Percentiles rank a stretch among this genome's conserved stretches.
These are phyloP conservation scores for Oxytropis ochrocephala DNA, from an alignment of 306 rosid genomes.

Conservation along the genomic window DNA sequence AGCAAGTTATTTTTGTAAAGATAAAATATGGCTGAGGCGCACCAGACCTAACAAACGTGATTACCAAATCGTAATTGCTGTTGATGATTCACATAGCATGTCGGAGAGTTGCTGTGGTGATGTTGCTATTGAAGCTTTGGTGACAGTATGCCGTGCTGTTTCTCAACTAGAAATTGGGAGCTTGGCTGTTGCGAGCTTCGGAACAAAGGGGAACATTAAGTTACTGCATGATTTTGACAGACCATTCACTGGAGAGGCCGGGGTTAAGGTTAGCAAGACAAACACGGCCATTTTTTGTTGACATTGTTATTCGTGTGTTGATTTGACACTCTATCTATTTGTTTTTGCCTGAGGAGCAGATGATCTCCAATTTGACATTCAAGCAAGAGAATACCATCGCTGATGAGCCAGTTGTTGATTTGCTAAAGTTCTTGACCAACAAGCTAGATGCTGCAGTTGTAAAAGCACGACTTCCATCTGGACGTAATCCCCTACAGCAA, in stretches of 20 bases:
- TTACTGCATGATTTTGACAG: conserved; percentile 79
- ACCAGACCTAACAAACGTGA: conserved; percentile 94
- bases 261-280: conserved; percentile 52
- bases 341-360: conserved; percentile 35
- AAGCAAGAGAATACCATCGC: conserved; percentile 76
- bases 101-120: conserved; percentile 70
- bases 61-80: conserved; percentile 85
- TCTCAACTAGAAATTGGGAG: conserved; percentile 81
- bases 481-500: conserved; percentile 76
- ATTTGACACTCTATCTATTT: conserved; percentile 16
- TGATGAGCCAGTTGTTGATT: conserved; percentile 79
- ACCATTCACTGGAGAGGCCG: conserved; percentile 75
- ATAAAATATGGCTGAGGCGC: conserved; percentile 89
- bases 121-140: conserved; percentile 77
- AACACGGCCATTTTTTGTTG: neutral
- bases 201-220: conserved; percentile 76
- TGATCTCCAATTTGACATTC: conserved; percentile 82
- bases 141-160: conserved; percentile 89
- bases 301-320: neutral
- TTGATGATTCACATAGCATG: conserved; percentile 96
- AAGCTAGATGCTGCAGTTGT: conserved; percentile 66
- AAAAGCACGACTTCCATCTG: conserved; percentile 81
- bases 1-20: conserved; percentile 76
- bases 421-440: conserved; percentile 55
- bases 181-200: conserved; percentile 88